phyloP scores from a whole-genome alignment of 2,329 filamentous ascomycete genomes.

The Botryotinia narcissicola region DNA sequence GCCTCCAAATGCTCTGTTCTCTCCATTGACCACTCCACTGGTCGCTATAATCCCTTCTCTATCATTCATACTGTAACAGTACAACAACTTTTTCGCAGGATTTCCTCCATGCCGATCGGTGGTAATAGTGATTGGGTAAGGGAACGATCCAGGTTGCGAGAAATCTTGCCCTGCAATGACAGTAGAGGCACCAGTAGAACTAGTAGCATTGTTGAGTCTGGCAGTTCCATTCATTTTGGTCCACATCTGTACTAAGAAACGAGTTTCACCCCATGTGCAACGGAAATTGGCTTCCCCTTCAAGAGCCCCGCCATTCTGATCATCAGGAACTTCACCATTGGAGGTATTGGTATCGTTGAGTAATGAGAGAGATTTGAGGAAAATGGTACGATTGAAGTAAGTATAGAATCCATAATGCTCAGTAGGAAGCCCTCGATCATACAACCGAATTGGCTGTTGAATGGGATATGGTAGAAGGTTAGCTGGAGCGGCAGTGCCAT shows the following conservation, averaged over 20 bases:
- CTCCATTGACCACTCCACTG: conserved; percentile 47
- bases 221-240: conserved; percentile 50
- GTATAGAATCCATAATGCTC: conserved; percentile 95
- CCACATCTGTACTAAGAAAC: conserved; percentile 65
- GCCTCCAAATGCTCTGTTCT: conserved; percentile 52
- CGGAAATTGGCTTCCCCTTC: conserved; percentile 54
- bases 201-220: conserved; percentile 41
- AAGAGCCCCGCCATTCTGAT: conserved; percentile 54
- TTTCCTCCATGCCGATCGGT: conserved; percentile 63
- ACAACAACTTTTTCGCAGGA: conserved; percentile 51
- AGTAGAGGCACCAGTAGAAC: conserved; percentile 14
- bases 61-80: conserved; percentile 51
- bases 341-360: conserved; percentile 45
- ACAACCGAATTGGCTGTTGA: conserved; percentile 80
- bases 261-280: conserved; percentile 58
- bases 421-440: conserved; percentile 72
- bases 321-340: conserved; percentile 46
- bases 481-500: conserved; percentile 72
- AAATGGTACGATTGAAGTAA: conserved; percentile 86
- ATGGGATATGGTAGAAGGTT: conserved; percentile 67
- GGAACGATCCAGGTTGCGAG: conserved; percentile 55
- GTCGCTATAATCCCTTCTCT: conserved; percentile 46
- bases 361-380: conserved; percentile 60
- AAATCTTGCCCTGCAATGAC: conserved; percentile 36
- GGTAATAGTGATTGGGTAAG: conserved; percentile 60